Conservation (phyloP, 2,329 filamentous ascomycete genomes). For the Beauveria sp. region DNA sequence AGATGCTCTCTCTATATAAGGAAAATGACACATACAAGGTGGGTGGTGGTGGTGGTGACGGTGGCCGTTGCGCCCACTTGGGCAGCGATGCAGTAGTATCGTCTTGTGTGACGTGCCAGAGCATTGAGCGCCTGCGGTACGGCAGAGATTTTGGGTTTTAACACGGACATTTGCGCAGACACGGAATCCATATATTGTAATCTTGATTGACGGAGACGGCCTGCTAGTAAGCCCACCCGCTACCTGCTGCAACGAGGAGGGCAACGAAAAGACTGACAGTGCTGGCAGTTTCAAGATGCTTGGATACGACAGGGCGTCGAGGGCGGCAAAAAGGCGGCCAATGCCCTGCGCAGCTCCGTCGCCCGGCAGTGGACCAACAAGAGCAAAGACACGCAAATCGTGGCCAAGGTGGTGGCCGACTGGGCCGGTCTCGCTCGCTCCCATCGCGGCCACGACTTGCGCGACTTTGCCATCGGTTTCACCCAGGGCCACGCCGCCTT, state of each 20-base stretch:
- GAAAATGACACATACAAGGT: conserved; percentile 41
- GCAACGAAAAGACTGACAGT: not conserved
- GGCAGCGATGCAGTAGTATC: not conserved
- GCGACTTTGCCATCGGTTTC: conserved; percentile 53
- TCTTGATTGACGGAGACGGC: conserved; percentile 57
- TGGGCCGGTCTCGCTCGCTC: conserved; percentile 41
- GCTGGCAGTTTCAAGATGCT: conserved; percentile 46
- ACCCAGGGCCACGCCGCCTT: conserved; percentile 51
- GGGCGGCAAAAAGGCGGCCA: conserved; percentile 46
- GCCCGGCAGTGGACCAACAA: conserved; percentile 36
- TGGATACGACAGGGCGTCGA: conserved; percentile 47
- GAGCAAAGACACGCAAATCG: conserved; percentile 42
- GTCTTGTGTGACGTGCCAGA: not conserved
- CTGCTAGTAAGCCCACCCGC: conserved; percentile 38
- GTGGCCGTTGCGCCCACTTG: not conserved
- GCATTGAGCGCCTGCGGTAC: too few relatives aligned
- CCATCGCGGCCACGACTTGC: conserved; percentile 42
- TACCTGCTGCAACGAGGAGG: not conserved
- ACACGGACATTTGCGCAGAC: conserved; percentile 27
- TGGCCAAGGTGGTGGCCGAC: conserved; percentile 50
- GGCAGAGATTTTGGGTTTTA: not conserved
- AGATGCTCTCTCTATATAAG: conserved; percentile 25
- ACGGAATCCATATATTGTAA: conserved; percentile 50
- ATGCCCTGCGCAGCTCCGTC: conserved; percentile 41
- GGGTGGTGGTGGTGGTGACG: not conserved